Base-by-base conservation (phyloP, 495 filamentous ascomycete genomes). In the Venustampulla echinocandica region DNA sequence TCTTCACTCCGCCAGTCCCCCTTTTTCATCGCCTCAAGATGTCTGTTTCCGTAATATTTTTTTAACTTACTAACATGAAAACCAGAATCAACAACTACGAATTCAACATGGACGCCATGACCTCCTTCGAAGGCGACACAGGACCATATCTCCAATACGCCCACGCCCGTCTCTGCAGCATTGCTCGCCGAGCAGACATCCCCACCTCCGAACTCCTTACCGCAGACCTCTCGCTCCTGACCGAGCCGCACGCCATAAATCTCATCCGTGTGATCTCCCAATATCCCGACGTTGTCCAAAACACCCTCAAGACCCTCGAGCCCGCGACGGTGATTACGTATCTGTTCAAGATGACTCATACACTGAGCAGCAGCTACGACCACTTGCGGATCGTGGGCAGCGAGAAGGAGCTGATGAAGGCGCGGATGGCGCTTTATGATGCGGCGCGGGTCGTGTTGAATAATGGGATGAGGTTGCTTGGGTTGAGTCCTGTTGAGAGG, bases 341-440 rank as follows among this genome's bases (percentile, higher is more conserved):
- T 65, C 76, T 95, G 35, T 90, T 90, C 71, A 82, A 80, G 65
- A 83, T 95, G 82, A 93, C 85, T 1, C 87, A 92, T 61, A 71
- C 79, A 41, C 64, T 94, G 44, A 90, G 84, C 69, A 85, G 80
- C 28, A 84, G 81, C 61, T 94, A 92, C 61, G 87, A 89, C 55
- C 75, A 85, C 3, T 73, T 94, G 24, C 75, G 84, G 59, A 82
- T 94, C 19, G 74, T 90, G 10, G 84, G 85, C 36, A 85, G 79
- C 56, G 75, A 76, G 58, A 73, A 72, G 13, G 81, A 81, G 57
- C 55, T 85, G 27, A 84, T 82, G 70, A 79, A 79, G 62, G 84
- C 85, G 21, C 77, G 86, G 41, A 79, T 90, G 75, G 85, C 87
- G 2, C 66, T 95, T 44, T 95, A 93, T 59, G 81, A 85, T 55